These are phyloP conservation scores for Gamarada debralockiae DNA, from an alignment of 495 filamentous ascomycete species.

Conservation along the genomic window DNA sequence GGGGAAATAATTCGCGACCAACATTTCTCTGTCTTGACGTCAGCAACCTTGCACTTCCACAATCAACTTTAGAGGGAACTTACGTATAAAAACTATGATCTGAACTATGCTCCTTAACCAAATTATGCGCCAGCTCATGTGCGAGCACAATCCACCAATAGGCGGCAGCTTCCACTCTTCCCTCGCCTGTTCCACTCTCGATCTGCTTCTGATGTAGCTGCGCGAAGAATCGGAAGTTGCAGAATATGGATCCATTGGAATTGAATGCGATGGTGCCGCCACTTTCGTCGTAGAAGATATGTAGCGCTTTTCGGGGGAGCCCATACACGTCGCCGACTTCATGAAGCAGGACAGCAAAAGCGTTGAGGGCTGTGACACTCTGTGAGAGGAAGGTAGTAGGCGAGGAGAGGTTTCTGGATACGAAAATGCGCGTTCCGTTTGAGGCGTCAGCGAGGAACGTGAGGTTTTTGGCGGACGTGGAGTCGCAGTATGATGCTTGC, in stretches of 20 bases:
- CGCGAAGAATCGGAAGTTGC: conserved; percentile 85
- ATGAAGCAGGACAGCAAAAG: conserved; percentile 66
- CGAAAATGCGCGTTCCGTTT: conserved; percentile 68
- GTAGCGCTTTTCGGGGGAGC: conserved; percentile 55
- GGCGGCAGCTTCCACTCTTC: conserved; percentile 60
- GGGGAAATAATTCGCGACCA: conserved; percentile 19
- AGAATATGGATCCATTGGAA: conserved; percentile 78
- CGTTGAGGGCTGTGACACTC: conserved; percentile 59
- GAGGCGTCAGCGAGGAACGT: conserved; percentile 65
- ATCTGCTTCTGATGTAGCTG: conserved; percentile 60
- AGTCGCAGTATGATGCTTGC: conserved; percentile 84
- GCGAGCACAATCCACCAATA: conserved; percentile 94
- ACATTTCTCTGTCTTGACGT: conserved; percentile 13
- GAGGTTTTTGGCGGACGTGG: conserved; percentile 75
- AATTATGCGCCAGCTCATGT: conserved; percentile 92
- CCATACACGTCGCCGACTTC: conserved; percentile 69
- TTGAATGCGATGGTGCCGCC: conserved; percentile 94
- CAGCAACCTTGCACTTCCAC: neutral
- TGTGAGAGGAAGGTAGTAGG: conserved; percentile 54
- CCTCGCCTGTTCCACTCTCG: conserved; percentile 20
- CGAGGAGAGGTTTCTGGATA: conserved; percentile 39
- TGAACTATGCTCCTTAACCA: conserved; percentile 73
- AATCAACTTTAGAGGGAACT: conserved; percentile 23
- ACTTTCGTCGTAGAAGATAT: conserved; percentile 81
- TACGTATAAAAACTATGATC: conserved; percentile 85